Evolutionary conservation across 2,329 filamentous ascomycete species (phyloP), one percentile per base, ranked within the genome.

Genomic region (Microthyrium microscopicum): DNA sequence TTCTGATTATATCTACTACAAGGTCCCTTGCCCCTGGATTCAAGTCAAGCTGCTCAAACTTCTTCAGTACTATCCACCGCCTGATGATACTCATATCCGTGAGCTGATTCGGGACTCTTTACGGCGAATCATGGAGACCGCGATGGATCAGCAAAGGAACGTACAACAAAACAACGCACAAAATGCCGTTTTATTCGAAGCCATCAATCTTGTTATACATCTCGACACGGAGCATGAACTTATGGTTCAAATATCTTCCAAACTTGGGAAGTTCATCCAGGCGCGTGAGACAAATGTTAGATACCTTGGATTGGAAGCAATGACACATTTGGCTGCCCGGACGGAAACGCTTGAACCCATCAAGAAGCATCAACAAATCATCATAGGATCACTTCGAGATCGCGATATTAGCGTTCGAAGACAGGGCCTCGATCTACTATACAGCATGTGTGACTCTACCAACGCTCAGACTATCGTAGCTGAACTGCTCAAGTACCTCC

Each of bases 91-190:
- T 20, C 82, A 94, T 52, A 74, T 93, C 26, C 79, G 87, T 36
- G 77, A 83, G 28, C 76, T 98, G 58, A 89, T 98, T 41, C 77
- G 89, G 29, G 80, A 93, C 50, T 87, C 85, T 1, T 59, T 98
- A 30, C 81, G 91, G 52, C 83, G 78, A 53, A 92, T 95, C 29
- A 66, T 98, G 52, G 83, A 94, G 47, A 65, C 82, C 24, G 87
- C 89, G 2, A 76, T 92, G 64, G 87, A 95, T 50, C 76, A 82
- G 50, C 89, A 83, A 34, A 98, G 95, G 60, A 98, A 98, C 47
- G 89, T 98, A 12, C 89, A 98, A 56, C 89, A 98, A 52, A 98
- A 98, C 56, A 98, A 98, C 51, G 89, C 89, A 1, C 89, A 95
- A 50, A 98, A 98, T 49, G 89, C 89, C 1, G 84, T 98, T 11